phyloP scores from a whole-genome alignment of 306 rosid genomes.

The Vigna radiata region DNA sequence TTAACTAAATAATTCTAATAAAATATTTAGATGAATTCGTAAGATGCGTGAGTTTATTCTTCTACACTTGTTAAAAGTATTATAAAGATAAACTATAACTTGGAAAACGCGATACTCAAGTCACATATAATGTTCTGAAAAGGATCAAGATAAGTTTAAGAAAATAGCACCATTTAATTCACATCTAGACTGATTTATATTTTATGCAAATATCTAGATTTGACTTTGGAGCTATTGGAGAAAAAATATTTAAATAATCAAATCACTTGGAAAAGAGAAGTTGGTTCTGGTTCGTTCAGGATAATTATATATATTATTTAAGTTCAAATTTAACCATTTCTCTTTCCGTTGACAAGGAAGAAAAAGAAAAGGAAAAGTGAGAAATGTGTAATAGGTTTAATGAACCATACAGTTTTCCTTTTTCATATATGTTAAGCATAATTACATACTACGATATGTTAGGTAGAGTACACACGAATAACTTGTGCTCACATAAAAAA shows the following conservation, averaged over 20 bases:
- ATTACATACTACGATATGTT: too few species aligned
- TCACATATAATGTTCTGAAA: neutral
- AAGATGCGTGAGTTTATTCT: neutral
- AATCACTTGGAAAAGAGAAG: neutral
- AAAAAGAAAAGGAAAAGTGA: neutral
- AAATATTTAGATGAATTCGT: neutral
- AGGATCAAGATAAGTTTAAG: neutral
- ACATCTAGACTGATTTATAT: neutral
- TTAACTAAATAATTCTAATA: neutral
- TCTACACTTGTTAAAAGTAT: neutral
- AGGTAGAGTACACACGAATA: too few species aligned
- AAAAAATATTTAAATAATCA: neutral
- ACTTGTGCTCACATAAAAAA: too few species aligned
- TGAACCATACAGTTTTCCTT: neutral
- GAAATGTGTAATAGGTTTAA: neutral
- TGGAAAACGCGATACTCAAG: neutral
- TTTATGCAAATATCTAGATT: neutral
- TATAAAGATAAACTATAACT: neutral
- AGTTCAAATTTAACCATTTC: neutral
- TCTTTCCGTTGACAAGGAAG: neutral
- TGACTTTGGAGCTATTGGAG: neutral
- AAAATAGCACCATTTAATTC: neutral
- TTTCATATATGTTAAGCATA: too few species aligned
- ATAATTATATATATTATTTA: neutral
- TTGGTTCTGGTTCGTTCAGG: neutral